Evolutionary conservation across 495 filamentous ascomycete species (phyloP), one percentile per base, ranked within the genome.

Genomic region (Achaetomiella virescens): DNA sequence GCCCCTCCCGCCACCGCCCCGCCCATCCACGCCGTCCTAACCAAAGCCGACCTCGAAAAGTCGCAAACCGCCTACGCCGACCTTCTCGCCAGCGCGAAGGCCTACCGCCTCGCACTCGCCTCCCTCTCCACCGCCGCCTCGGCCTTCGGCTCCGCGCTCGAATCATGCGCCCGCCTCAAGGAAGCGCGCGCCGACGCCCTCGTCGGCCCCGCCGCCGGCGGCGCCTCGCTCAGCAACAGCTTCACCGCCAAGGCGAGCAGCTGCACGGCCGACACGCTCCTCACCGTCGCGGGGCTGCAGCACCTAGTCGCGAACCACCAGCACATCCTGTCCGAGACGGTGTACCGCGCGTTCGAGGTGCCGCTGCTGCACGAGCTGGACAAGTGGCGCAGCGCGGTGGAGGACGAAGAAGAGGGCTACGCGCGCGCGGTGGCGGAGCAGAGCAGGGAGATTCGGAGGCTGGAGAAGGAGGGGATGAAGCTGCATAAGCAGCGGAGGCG

Each of bases 221-320:
- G 65, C 15, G 66, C 66, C 38, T 58, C 33, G n/a, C 27, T 79
- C 45, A 72, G 70, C 53, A 75, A 75, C 60, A 74, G 66, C 55
- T 78, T 79, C 64, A 70, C 36, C 10, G 24, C 48, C 35, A 12
- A 40, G 4, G 11, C 37, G 1, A 18, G n/a, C 40, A 21, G 18
- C 17, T 84, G 82, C 68, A 84, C 81, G 1, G 82, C 81, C 9
- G 81, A 84, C 65, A 72, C 73, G 21, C 66, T 85, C 17, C 67
- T 85, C 33, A 75, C 78, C 35, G 76, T 79, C 10, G 76, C 78
- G 35, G 82, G 82, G n/a, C 70, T 85, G 41, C 82, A 85, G 60
- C 81, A 85, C 59, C 68, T 85, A 24, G 76, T 84, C 20, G 81
- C 81, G 12, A 85, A 84, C 65, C 83, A 85, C 66, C 80, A 82